These are phyloP conservation scores for Saussurea involucrata DNA, from an alignment of 129 eudicot species.

Conservation along the genomic window DNA sequence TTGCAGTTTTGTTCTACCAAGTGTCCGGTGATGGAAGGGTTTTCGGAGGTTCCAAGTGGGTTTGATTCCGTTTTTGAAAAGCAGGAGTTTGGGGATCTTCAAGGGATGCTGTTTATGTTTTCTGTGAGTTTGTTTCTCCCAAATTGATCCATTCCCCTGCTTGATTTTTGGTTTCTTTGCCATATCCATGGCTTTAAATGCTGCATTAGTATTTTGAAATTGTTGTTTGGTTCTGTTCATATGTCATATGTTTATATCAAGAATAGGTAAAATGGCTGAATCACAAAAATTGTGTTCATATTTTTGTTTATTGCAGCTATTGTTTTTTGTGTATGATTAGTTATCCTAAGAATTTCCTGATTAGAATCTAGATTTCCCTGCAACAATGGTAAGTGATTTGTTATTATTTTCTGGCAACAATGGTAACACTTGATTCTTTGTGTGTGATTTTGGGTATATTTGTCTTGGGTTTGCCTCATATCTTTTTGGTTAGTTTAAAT, in stretches of 20 bases:
- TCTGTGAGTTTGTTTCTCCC: slow-evolving; percentile 48
- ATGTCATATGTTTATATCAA: neutral
- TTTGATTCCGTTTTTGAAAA: slow-evolving; percentile 62
- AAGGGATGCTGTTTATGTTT: slow-evolving; percentile 89
- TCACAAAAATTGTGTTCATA: neutral
- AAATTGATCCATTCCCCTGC: neutral
- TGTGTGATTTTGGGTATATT: neutral
- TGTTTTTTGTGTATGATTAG: neutral
- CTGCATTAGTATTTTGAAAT: neutral
- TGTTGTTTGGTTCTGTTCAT: neutral
- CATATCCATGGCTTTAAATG: neutral
- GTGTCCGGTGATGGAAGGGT: slow-evolving; percentile 43
- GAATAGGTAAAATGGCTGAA: slow-evolving; percentile 1
- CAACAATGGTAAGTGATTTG: neutral
- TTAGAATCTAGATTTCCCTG: neutral
- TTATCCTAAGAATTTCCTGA: neutral
- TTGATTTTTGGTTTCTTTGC: neutral
- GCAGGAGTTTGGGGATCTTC: slow-evolving; percentile 71
- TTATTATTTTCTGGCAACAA: neutral
- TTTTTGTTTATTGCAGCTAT: neutral
- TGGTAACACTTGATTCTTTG: neutral
- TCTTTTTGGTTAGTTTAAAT: neutral
- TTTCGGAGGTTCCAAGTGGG: slow-evolving; percentile 23
- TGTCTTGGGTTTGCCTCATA: neutral
- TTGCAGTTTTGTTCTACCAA: slow-evolving; percentile 45